Evolutionary conservation across 2,329 filamentous ascomycete species (phyloP).

Genomic region (Ceratocystis eucalypticola): DNA sequence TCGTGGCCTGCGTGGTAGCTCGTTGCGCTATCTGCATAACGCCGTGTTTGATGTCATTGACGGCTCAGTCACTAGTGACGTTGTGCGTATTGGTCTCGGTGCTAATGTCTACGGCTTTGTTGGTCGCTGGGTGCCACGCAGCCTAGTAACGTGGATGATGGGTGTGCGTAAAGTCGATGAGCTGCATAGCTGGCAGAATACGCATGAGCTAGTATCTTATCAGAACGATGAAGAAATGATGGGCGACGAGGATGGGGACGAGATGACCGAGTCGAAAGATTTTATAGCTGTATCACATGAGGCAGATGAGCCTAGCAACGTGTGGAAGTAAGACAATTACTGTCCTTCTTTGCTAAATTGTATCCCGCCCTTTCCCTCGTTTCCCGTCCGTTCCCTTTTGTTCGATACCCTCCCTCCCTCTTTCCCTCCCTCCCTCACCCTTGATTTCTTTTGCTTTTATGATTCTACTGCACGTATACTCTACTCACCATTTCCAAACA

Average conservation of each 20-base stretch:
- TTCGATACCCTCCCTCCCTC: background rate
- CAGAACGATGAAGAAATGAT: conserved; percentile 7
- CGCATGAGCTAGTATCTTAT: conserved; percentile 13
- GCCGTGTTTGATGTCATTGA: conserved; percentile 83
- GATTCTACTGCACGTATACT: background rate
- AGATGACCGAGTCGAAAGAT: conserved; percentile 28
- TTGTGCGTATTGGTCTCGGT: conserved; percentile 71
- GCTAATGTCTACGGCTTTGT: conserved; percentile 75
- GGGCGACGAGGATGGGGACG: conserved; percentile 7
- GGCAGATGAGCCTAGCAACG: conserved; percentile 24
- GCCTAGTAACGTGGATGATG: conserved; percentile 87
- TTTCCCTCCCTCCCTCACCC: too few species aligned
- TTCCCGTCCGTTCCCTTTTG: background rate
- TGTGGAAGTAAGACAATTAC: conserved; percentile 25
- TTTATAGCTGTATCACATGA: conserved; percentile 39
- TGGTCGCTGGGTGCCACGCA: conserved; percentile 62
- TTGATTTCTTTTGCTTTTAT: background rate
- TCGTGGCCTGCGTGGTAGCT: conserved; percentile 52
- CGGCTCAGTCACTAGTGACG: conserved; percentile 43
- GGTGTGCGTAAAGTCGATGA: conserved; percentile 53
- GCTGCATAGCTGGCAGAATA: conserved; percentile 40
- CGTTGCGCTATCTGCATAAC: conserved; percentile 66
- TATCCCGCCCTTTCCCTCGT: background rate
- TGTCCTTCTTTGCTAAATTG: background rate
- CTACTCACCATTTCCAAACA: background rate